phyloP scores from a whole-genome alignment of 2,329 filamentous ascomycete genomes.

The Tolypocladium nubicola region DNA sequence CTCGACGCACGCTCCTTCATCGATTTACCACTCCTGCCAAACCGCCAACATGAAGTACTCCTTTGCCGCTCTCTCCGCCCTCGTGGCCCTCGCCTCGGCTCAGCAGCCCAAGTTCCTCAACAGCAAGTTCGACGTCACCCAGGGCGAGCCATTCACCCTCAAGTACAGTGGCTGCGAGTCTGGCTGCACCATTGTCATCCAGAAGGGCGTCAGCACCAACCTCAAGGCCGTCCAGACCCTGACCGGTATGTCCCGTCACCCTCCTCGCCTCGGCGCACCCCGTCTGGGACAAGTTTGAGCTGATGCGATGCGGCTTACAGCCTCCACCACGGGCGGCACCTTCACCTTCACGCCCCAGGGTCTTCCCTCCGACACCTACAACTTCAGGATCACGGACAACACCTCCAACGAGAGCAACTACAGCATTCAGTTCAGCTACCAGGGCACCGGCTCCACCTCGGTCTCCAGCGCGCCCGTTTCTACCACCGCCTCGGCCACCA shows the following conservation, averaged over 20 bases:
- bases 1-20: neutral
- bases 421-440: constrained; percentile 18
- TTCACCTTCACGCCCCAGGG: constrained; percentile 16
- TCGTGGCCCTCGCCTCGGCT: constrained; percentile 17
- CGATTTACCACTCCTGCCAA: neutral
- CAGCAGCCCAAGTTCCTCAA: constrained; percentile 21
- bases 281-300: neutral
- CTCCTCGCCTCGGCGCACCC: neutral
- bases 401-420: constrained; percentile 17
- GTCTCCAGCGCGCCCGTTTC: neutral
- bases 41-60: constrained; percentile 25
- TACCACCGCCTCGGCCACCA: neutral
- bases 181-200: constrained; percentile 23
- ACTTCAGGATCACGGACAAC: constrained; percentile 21
- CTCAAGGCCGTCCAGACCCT: constrained; percentile 19
- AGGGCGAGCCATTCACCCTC: constrained; percentile 22
- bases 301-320: constrained; percentile 4
- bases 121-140: constrained; percentile 14
- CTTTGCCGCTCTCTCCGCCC: constrained; percentile 16
- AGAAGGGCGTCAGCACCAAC: constrained; percentile 18
- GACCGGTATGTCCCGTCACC: constrained; percentile 14
- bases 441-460: constrained; percentile 10
- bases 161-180: constrained; percentile 17
- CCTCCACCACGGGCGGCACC: constrained; percentile 10
- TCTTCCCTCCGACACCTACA: constrained; percentile 20